A percentile compares a stretch with the other conserved stretches of the same genome.
Evolutionary conservation across 345 rosid genomes (phyloP).

Genomic region (Diplotaxis tenuifolia): DNA sequence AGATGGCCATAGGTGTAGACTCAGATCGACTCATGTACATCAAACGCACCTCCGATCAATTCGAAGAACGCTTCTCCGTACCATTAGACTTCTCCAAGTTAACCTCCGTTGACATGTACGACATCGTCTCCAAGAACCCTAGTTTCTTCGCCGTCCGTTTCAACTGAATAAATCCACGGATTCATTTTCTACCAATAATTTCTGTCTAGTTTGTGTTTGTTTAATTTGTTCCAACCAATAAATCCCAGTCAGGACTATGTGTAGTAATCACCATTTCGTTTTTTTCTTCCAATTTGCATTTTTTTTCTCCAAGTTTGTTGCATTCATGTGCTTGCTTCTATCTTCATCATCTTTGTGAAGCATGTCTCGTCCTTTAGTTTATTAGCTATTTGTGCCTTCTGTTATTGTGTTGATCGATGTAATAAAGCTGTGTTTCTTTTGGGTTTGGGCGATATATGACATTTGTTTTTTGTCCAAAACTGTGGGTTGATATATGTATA

Average conservation of each 20-base stretch:
- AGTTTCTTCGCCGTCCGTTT: constrained; percentile 57
- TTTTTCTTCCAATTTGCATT: not conserved
- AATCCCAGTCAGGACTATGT: not conserved
- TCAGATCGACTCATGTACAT: constrained; percentile 65
- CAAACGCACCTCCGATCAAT: constrained; percentile 61
- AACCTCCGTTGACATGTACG: constrained; percentile 72
- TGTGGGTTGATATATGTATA: no score
- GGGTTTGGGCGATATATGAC: no score
- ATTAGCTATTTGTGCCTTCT: no score
- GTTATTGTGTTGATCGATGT: no score
- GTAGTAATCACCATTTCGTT: not conserved
- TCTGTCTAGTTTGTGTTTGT: not conserved
- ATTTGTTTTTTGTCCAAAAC: no score
- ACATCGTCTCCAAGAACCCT: constrained; percentile 68
- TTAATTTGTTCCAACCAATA: not conserved
- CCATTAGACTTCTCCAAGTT: constrained; percentile 74
- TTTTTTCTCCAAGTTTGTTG: no score
- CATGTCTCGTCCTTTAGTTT: no score
- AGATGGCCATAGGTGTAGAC: constrained; percentile 55
- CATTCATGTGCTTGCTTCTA: no score
- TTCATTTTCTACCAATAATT: not conserved
- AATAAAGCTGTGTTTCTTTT: no score
- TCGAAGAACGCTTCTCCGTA: constrained; percentile 74
- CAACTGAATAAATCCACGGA: not conserved
- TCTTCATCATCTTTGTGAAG: no score